A percentile compares a stretch with the other conserved stretches of the same genome.
phyloP scores from a whole-genome alignment of 2,329 filamentous ascomycete species.

The Gliomastix tumulicola region DNA sequence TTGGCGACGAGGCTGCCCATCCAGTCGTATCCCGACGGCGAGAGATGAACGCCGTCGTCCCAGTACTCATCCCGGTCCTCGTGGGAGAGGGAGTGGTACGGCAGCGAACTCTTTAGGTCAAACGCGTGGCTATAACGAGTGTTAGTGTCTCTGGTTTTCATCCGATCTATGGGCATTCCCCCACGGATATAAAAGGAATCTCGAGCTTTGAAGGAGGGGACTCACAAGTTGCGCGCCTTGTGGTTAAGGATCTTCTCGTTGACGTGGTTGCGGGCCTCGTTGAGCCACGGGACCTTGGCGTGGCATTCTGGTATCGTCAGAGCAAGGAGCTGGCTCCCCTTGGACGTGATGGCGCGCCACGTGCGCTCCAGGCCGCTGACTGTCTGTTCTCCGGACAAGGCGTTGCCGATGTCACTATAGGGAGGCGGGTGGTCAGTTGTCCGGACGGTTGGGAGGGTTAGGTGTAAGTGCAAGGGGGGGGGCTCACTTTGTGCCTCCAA shows the following conservation, averaged over 20 bases:
- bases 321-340: constrained; percentile 50
- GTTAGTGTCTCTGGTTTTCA: neutral
- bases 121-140: constrained; percentile 41
- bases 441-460: neutral
- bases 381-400: constrained; percentile 29
- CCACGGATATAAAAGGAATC: too few relatives aligned
- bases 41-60: constrained; percentile 56
- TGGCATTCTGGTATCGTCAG: constrained; percentile 54
- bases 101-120: constrained; percentile 47
- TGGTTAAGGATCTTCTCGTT: constrained; percentile 47
- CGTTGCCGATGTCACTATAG: constrained; percentile 41
- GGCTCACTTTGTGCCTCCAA: constrained; percentile 58
- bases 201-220: constrained; percentile 5
- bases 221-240: constrained; percentile 44
- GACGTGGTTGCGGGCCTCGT: constrained; percentile 31
- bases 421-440: neutral
- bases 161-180: neutral
- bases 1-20: constrained; percentile 53
- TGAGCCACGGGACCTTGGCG: constrained; percentile 16
- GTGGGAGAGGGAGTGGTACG: constrained; percentile 41
- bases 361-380: constrained; percentile 38
- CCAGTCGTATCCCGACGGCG: constrained; percentile 50
- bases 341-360: constrained; percentile 42
- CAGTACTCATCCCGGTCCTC: constrained; percentile 43
- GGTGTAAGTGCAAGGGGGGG: neutral